Base-by-base conservation (phyloP, 192 early-diverging fungal genomes). In the Entomortierella beljakovae region DNA sequence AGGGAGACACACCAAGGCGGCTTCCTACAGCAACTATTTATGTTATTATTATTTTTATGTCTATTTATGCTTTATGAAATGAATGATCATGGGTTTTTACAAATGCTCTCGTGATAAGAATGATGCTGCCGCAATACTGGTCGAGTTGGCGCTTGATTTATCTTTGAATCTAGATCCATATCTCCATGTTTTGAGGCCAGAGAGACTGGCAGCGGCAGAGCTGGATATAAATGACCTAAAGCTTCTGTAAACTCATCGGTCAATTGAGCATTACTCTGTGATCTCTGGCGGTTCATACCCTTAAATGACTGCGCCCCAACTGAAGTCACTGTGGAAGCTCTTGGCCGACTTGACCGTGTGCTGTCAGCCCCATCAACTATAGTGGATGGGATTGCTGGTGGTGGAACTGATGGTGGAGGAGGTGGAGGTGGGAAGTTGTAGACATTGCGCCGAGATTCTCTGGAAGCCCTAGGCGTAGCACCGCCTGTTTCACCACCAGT, bases 391-490 rank as follows among this genome's bases (percentile, higher is more conserved):
- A 75, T 75, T 4, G 64, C 72, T 40, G 72, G 72, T 25, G 72
- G 72, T 29, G 72, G 72, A 9, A 66, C 28, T 28, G 57, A 55
- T 7, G 72, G 72, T 48, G 72, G 72, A 2, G 72, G 72, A 0
- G 72, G 72, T 20, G 72, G 72, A 22, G 72, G 72, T 23, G 72
- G 72, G 18, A 62, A 62, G 28, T 67, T 40, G 5, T 64, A 52
- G 49, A 49, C 15, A n/a, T 48, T 13, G 20, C 55, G 61, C 22
- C 53, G 66, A 29, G 57, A 33, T 6, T 68, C 66, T 38, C 28
- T 68, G 1, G 66, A 68, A 15, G 52, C 34, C 25, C 57, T 68
- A 10, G 57, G 66, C 35, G 33, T 59, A 38, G 57, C 57, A n/a
- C 66, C 23, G 37, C 35, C 43, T 16, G 15, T 46, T 46, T 46